Evolutionary conservation across 1,284 basidiomycete genomes (phyloP), one percentile per base, ranked within the genome.

Genomic region (Ceratobasidium sp.): DNA sequence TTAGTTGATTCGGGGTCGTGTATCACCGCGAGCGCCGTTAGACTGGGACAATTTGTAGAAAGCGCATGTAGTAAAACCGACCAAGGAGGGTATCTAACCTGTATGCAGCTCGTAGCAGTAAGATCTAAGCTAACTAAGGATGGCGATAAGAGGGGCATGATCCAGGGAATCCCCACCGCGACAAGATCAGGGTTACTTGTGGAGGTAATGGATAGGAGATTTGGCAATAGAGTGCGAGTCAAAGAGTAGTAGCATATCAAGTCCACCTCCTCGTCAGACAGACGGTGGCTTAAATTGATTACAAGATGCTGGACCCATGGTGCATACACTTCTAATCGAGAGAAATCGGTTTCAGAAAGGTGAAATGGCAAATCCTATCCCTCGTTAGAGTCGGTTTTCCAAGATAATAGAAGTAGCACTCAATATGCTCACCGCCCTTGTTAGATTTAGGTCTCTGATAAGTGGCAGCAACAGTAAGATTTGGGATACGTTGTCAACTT

Each of bases 291-390:
- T 33, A 33, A 4, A 33, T 33, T 33, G 33, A 33, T 33, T 65
- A 6, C 59, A 20, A 62, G 33, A 20, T 62, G 59, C 59, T 46
- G 23, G 42, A 46, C 42, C 62, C 42, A 46, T 23, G 62, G 62
- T 10, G 62, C 62, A 17, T 65, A 65, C 6, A 65, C n/a, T 26
- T 65, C 23, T 40, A 65, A 46, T 15, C 42, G 42, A 13, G 38
- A 40, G 38, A 62, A 42, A 38, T 62, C 38, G 33, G 17, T 26
- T 12, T 6, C 6, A 57, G 56, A 7, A 20, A 20, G 50, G 20
- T 52, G 17, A 20, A 20, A 6, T 52, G 50, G 46, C 46, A 48
- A 48, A 10, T 48, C 46, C 46, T 48, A 10, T 17, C 12, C 46
- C 17, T 10, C 46, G 46, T 17, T 48, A 10, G 46, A 17, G 12